Evolutionary conservation across 371 early-diverging fungal species (phyloP), one percentile per base, ranked within the genome.

Genomic region (Apophysomyces trapeziformis): DNA sequence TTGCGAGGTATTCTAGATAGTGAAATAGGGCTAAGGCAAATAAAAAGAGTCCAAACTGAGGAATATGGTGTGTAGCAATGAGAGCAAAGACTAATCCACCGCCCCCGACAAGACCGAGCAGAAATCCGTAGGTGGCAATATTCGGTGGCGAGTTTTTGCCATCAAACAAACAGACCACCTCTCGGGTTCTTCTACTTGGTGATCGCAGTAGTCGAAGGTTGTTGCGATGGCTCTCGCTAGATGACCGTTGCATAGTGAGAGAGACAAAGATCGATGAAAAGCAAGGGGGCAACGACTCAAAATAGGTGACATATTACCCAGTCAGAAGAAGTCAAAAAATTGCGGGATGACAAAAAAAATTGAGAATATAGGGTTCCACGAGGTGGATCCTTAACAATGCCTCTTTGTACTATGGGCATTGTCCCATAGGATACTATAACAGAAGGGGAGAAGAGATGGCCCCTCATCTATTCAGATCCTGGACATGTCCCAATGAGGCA

Each of bases 1-100:
- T 93, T 4, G 89, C 81, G 11, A 93, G 54, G 66, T 95, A 95
- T 70, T 95, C 95, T 56, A 91, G 67, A 44, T 85, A 77, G 68
- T 95, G 95, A 69, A 93, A 94, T 7, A 87, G 59, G 4, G 88
- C 82, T 8, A 95, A 72, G 0, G 85, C 79, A 3, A 83, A 76
- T 16, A 92, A 59, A 68, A 87, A 93, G 57, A 87, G 57, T 39
- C 92, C 91, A 58, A 93, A 75, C 65, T 87, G 89, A 35, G 83
- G 80, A 36, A 71, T 66, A 0, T 65, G 47, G 11, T 62, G 47
- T 1, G 8, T 11, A 13, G 68, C 67, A 5, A 69, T 50, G 0
- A 77, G 59, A 0, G 82, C 74, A 61, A 83, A 66, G 61, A 75
- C 63, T 3, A 89, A 38, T 18, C 89, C 90, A 0, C 71, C 76